Base-by-base conservation (phyloP, 495 filamentous ascomycete genomes). In the Aspergillus sclerotiicarbonarius region DNA sequence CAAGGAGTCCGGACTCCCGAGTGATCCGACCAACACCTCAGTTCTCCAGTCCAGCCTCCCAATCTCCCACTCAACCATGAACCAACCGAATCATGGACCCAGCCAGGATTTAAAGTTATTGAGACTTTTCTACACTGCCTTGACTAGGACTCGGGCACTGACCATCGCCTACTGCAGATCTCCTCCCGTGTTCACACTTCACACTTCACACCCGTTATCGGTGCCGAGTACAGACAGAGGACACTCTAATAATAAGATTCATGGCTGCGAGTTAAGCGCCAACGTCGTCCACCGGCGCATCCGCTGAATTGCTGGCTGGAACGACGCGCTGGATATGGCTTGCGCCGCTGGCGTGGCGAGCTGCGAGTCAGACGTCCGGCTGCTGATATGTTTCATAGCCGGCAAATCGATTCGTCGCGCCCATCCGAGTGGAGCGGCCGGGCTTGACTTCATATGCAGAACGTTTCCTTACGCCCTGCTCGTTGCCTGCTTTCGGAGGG, bases 321-420 rank as follows among this genome's bases (percentile, higher is more conserved):
- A 37, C 37, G 51, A 53, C 53, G 61, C 33, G 51, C 57, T 54
- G 25, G 44, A 19, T 35, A 60, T 65, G 57, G 57, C 63, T 32
- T 63, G 60, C 57, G 60, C 45, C 59, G 57, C 57, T 54, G 57
- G 57, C 62, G 54, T 61, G 59, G 56, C 54, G 19, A 46, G 51
- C 60, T 65, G 60, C 65, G 58, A 64, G 62, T 64, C 65, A 67
- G 54, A 58, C 54, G 43, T 37, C 45, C 43, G 13, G 46, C 56
- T 53, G 21, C 41, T 30, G 51, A 53, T 51, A 31, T 53, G 54
- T 52, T 54, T 56, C 48, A 46, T 45, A 43, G 54, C 41, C 25
- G 49, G 46, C 54, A 55, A 47, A 55, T 62, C 49, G 45, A 62
- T 56, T 59, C 47, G 60, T 54, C 54, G 43, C 35, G 41, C 53